Conservation (phyloP, 2,329 filamentous ascomycete species). For the Arachnopeziza araneosa region DNA sequence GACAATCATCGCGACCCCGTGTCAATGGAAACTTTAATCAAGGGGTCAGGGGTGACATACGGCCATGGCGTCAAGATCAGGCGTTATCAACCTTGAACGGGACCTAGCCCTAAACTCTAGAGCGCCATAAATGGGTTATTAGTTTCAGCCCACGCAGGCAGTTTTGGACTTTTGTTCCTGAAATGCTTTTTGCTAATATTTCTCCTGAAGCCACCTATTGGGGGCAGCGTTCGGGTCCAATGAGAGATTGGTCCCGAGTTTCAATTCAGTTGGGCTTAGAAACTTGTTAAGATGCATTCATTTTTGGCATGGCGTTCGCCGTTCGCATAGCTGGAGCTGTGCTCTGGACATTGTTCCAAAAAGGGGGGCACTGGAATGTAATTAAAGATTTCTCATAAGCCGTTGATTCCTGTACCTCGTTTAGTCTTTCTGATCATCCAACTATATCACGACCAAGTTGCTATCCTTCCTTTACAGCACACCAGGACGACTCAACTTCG, state of each 20-base stretch:
- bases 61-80: too few relatives aligned
- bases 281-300: neutral
- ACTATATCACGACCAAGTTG: neutral
- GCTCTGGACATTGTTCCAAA: neutral
- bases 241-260: neutral
- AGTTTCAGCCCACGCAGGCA: too few relatives aligned
- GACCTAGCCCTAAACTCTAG: too few relatives aligned
- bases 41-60: too few relatives aligned
- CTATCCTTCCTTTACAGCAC: neutral
- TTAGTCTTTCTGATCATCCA: neutral
- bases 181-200: neutral
- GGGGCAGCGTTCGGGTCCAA: neutral
- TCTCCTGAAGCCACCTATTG: neutral
- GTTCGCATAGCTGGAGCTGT: neutral
- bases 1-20: neutral
- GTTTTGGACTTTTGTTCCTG: neutral
- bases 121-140: too few relatives aligned
- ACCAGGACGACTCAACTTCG: neutral
- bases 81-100: too few relatives aligned
- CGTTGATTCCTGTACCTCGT: neutral
- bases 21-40: too few relatives aligned
- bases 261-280: too few relatives aligned
- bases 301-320: neutral
- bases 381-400: neutral
- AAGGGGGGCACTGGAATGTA: too few relatives aligned